These are phyloP conservation scores for Escallonia herrerae DNA, from an alignment of 129 eudicot species.

Conservation along the genomic window DNA sequence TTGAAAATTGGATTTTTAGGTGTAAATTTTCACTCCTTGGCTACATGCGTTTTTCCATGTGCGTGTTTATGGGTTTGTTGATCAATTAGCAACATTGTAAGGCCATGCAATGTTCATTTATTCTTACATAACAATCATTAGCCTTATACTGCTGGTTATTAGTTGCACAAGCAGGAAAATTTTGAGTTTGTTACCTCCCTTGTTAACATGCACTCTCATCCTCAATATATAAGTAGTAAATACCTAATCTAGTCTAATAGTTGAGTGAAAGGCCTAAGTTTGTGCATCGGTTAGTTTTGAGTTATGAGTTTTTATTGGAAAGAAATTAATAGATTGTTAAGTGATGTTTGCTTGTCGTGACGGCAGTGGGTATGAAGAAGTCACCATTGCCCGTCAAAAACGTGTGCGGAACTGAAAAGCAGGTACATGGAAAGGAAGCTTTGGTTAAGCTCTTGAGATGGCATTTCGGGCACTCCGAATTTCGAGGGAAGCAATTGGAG, in stretches of 20 bases:
- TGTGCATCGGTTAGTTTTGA: neutral
- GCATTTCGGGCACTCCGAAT: slow-evolving; percentile 89
- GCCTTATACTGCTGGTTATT: neutral
- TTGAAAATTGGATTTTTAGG: neutral
- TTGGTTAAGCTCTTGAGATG: slow-evolving; percentile 87
- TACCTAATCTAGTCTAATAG: neutral
- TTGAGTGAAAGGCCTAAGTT: neutral
- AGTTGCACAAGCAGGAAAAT: neutral
- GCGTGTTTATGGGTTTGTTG: too few species aligned
- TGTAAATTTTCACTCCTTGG: neutral
- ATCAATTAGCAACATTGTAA: neutral
- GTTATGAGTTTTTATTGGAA: neutral
- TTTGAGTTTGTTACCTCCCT: neutral
- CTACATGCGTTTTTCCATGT: neutral
- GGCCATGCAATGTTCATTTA: neutral
- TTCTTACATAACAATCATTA: neutral
- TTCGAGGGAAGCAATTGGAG: slow-evolving; percentile 78
- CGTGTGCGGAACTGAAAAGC: slow-evolving; percentile 36
- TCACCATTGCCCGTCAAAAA: slow-evolving; percentile 63
- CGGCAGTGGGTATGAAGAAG: slow-evolving; percentile 52
- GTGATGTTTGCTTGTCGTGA: too few species aligned
- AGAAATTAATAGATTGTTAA: neutral
- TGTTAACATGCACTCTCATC: neutral
- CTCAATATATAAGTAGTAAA: neutral
- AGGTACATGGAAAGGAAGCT: slow-evolving; percentile 61